phyloP scores from a whole-genome alignment of 2,329 filamentous ascomycete species.

The Xylariales sp. region DNA sequence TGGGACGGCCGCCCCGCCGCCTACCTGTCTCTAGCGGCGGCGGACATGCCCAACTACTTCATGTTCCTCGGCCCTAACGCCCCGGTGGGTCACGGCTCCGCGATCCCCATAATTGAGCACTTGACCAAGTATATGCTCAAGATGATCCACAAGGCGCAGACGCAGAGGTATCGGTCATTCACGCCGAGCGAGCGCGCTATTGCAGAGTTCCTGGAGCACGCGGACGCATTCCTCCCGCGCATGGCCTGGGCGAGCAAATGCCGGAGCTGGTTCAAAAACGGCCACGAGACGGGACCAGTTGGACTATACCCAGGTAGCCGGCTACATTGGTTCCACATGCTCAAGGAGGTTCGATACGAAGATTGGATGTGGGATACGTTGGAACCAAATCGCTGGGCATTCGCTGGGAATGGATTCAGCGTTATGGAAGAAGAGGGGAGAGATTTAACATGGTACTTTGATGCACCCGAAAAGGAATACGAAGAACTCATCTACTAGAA shows the following conservation, averaged over 20 bases:
- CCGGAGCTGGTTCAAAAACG: constrained; percentile 2
- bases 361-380: not conserved
- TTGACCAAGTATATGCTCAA: constrained; percentile 4
- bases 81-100: not conserved
- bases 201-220: constrained; percentile 1
- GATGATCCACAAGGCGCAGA: not conserved
- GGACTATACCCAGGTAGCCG: not conserved
- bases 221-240: not conserved
- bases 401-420: not conserved
- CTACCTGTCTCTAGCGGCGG: not conserved
- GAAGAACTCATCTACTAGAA: not conserved
- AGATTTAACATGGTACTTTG: not conserved
- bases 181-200: not conserved
- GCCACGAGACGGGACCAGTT: not conserved
- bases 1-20: not conserved
- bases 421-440: not conserved
- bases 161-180: not conserved
- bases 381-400: not conserved
- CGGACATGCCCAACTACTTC: constrained; percentile 1
- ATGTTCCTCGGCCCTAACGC: constrained; percentile 1
- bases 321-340: constrained; percentile 1
- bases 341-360: not conserved
- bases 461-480: not conserved
- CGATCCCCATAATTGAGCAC: constrained; percentile 1
- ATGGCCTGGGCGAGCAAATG: constrained; percentile 2